Base-by-base conservation (phyloP, 106 monocot genomes). In the Cymbidium sinense region DNA sequence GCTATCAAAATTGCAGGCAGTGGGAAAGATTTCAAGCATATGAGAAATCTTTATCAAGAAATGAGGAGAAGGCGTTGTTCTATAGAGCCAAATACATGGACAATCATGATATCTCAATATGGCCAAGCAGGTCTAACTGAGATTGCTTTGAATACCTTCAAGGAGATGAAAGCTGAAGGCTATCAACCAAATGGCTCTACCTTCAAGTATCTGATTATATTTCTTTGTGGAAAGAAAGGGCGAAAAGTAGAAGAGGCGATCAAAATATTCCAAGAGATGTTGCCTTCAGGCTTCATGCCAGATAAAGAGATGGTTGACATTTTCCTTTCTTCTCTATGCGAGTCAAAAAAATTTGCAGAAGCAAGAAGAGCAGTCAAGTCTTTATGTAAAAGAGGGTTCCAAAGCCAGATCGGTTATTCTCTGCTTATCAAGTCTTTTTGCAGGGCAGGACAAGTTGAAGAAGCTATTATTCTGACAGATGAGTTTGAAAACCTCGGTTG, bases 91-190 rank as follows among this genome's bases (percentile, higher is more conserved):
- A 86, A 94, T 76, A 94, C 96, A 77, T 96, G 96, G 96, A 92
- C 86, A 4, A 94, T 94, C 50, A 94, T 98, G 89, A 90, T 98
- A 74, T 75, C 81, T 74, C 96, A 94, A 61, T 98, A 98, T 80
- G 96, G 96, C 34, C 84, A 87, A 79, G 91, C 90, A 18, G 94
- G 91, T 51, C 76, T 98, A 43, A 94, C 96, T 30, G 84, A 91
- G 80, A 83, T 94, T 64, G 90, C 94, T 52, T 36, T 98, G 70
- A 83, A 82, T 43, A 88, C 89, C 18, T 93, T 91, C 77, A 83
- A 84, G 52, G 87, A 98, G 69, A 98, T 98, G 94, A 94, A 90
- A 67, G 19, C 9, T 23, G 83, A 85, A 33, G 89, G 89, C 17
- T 84, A 58, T 76, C 70, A 31, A 39, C 93, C 96, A 23, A 76